A percentile compares a stretch with the other conserved stretches of the same genome.
These are phyloP conservation scores for Dipodascus geniculatus DNA, from an alignment of 805 yeast species.

Conservation along the genomic window DNA sequence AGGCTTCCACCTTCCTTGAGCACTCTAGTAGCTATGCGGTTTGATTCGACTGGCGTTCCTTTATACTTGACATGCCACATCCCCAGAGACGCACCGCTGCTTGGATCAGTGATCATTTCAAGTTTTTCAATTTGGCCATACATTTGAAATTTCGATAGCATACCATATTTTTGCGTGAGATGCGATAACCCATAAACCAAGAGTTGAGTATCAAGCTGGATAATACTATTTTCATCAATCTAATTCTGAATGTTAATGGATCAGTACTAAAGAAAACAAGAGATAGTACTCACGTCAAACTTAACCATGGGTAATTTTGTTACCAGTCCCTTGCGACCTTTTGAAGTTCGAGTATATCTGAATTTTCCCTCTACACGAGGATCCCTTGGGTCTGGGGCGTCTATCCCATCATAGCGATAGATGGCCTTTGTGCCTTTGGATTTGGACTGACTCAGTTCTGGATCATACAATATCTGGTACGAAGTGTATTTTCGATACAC, in stretches of 20 bases:
- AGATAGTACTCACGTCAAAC: constrained; percentile 16
- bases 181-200: constrained; percentile 55
- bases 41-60: constrained; percentile 37
- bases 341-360: constrained; percentile 5
- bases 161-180: constrained; percentile 11
- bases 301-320: constrained; percentile 21
- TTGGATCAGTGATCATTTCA: constrained; percentile 53
- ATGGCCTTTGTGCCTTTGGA: constrained; percentile 28
- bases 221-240: constrained; percentile 66
- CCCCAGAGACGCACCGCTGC: constrained; percentile 70
- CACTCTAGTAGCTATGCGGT: constrained; percentile 35
- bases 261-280: not conserved
- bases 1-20: constrained; percentile 33
- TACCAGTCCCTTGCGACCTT: constrained; percentile 15
- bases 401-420: constrained; percentile 27
- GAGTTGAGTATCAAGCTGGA: constrained; percentile 58
- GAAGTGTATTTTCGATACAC: constrained; percentile 19
- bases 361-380: constrained; percentile 8
- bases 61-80: constrained; percentile 52
- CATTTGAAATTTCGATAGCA: constrained; percentile 29
- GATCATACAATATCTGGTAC: constrained; percentile 41
- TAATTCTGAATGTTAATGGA: constrained; percentile 22
- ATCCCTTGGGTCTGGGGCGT: constrained; percentile 6
- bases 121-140: constrained; percentile 56
- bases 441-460: constrained; percentile 35